These are phyloP conservation scores for Paramecium caudatum DNA, from an alignment of 73 alveolate genomes.

Conservation along the genomic window DNA sequence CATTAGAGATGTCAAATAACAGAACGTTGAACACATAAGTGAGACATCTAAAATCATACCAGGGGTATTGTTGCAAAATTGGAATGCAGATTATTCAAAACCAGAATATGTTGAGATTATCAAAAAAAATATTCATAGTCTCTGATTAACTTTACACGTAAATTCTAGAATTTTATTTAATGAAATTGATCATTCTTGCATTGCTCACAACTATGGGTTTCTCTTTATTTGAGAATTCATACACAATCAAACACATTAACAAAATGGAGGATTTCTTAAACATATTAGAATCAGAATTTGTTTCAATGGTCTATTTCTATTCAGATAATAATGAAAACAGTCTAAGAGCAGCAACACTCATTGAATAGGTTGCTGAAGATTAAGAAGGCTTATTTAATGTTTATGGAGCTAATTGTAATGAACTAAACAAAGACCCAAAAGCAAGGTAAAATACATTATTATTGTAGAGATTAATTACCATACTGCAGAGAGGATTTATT, in stretches of 20 bases:
- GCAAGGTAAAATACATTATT: neutral
- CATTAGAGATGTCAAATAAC: neutral
- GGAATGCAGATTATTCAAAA: conserved; percentile 28
- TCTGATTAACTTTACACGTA: neutral
- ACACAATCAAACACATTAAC: neutral
- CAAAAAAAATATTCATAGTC: conserved; percentile 1
- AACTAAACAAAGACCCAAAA: neutral
- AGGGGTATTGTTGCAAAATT: neutral
- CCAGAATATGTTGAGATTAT: neutral
- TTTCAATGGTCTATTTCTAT: conserved; percentile 54
- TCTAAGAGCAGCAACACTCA: neutral
- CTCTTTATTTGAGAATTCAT: neutral
- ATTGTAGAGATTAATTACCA: conserved; percentile 13
- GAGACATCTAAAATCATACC: neutral
- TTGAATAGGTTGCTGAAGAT: neutral
- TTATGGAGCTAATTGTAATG: conserved; percentile 34
- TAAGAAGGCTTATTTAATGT: conserved; percentile 12
- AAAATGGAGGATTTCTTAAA: neutral
- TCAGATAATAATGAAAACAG: conserved; percentile 36
- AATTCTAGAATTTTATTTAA: neutral
- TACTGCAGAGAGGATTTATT: neutral
- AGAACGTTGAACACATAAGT: neutral
- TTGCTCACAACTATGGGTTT: neutral
- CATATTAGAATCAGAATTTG: conserved; percentile 54
- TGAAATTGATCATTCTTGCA: neutral